These are phyloP conservation scores for Colletotrichum noveboracense DNA, from an alignment of 2,329 filamentous ascomycete species.

Conservation along the genomic window DNA sequence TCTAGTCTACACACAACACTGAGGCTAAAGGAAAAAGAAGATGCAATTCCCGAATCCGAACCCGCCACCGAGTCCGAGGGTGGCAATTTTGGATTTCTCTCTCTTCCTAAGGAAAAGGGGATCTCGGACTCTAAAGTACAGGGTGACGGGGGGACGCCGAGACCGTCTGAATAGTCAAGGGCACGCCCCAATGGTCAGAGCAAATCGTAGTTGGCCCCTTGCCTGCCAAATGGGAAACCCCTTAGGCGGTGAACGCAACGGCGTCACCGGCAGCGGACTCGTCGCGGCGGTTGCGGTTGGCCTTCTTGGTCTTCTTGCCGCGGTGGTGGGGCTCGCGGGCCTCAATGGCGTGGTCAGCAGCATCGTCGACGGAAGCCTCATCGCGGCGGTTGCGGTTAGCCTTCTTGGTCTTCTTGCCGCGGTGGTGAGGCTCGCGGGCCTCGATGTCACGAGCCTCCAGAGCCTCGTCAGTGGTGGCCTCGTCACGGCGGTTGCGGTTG, in stretches of 20 bases:
- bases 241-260: constrained; percentile 7
- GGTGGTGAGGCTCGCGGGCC: constrained; percentile 23
- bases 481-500: background rate
- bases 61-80: background rate
- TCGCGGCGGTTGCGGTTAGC: constrained; percentile 8
- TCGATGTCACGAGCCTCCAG: constrained; percentile 23
- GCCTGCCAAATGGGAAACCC: background rate
- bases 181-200: background rate
- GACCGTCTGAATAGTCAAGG: background rate
- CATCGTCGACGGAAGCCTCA: background rate
- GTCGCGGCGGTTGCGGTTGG: background rate
- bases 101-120: background rate
- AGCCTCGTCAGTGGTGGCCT: background rate
- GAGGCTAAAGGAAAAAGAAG: background rate
- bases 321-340: constrained; percentile 23
- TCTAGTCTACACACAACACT: constrained; percentile 5
- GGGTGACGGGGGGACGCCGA: background rate
- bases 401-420: constrained; percentile 20
- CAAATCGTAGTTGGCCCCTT: background rate
- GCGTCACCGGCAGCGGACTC: background rate
- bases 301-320: constrained; percentile 18
- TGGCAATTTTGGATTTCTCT: background rate
- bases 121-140: background rate
- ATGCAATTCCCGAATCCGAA: background rate
- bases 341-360: constrained; percentile 9